These are phyloP conservation scores for Geoglossum cookeanum DNA, from an alignment of 2,329 filamentous ascomycete species.

Conservation along the genomic window DNA sequence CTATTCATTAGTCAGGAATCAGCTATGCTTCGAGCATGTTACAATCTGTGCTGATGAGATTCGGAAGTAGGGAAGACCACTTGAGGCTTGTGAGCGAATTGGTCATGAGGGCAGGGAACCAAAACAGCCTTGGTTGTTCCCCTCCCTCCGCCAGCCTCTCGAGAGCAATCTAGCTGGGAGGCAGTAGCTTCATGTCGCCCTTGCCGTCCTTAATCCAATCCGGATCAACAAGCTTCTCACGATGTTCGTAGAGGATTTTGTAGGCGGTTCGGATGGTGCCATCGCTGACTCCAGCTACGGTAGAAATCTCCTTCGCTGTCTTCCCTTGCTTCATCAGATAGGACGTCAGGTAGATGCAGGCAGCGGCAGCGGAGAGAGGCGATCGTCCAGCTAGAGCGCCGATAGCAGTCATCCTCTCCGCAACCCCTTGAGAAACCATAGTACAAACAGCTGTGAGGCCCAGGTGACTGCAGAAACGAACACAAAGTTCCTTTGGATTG, in stretches of 20 bases:
- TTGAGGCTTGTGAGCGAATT: not conserved
- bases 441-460: conserved; percentile 56
- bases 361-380: conserved; percentile 80
- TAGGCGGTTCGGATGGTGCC: conserved; percentile 94
- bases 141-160: not conserved
- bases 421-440: conserved; percentile 61
- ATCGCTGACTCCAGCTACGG: conserved; percentile 77
- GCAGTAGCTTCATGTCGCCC: conserved; percentile 53
- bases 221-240: conserved; percentile 53
- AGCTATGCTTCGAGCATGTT: not conserved
- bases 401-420: conserved; percentile 55
- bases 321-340: conserved; percentile 65
- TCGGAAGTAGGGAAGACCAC: not conserved
- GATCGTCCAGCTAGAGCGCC: conserved; percentile 80
- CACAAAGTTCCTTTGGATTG: conserved; percentile 66
- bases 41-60: not conserved
- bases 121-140: not conserved
- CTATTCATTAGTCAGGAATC: not conserved
- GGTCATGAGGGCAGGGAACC: not conserved
- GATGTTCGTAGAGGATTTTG: conserved; percentile 62
- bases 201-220: conserved; percentile 56
- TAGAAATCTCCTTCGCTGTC: conserved; percentile 69
- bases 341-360: conserved; percentile 92
- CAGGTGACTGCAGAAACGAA: conserved; percentile 75
- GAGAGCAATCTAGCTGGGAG: conserved; percentile 26